Evolutionary conservation across 148 eudicot genomes (phyloP).

Genomic region (Vaccinium vitisidaea): DNA sequence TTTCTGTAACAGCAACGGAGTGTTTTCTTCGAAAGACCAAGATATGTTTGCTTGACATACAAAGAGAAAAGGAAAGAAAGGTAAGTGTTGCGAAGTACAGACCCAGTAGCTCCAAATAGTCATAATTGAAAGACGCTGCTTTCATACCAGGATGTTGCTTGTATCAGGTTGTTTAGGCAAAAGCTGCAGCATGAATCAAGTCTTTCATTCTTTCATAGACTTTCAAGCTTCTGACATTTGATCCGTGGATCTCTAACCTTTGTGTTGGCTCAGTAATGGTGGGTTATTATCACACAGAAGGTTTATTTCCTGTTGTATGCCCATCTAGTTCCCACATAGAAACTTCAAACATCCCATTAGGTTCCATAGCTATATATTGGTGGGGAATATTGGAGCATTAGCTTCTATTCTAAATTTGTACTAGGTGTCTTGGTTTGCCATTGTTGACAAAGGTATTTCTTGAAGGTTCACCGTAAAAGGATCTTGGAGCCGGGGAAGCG

Average conservation of each 20-base stretch:
- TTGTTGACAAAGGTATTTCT: neutral
- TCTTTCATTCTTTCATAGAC: neutral
- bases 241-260: neutral
- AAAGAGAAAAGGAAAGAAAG: neutral
- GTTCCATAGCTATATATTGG: neutral
- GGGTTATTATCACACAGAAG: neutral
- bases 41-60: neutral
- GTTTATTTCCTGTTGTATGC: neutral
- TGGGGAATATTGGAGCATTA: neutral
- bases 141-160: neutral
- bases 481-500: neutral
- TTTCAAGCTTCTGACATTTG: neutral
- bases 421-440: neutral
- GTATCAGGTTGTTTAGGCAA: neutral
- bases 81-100: neutral
- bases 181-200: neutral
- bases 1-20: neutral
- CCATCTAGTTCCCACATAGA: neutral
- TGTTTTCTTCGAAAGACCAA: neutral
- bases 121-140: neutral
- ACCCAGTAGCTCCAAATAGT: neutral
- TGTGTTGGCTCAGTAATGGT: constrained; percentile 1
- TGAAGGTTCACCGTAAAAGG: neutral
- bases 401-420: neutral
- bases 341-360: neutral